These are phyloP conservation scores for Croton laevigatus DNA, from an alignment of 441 rosid genomes.

Conservation along the genomic window DNA sequence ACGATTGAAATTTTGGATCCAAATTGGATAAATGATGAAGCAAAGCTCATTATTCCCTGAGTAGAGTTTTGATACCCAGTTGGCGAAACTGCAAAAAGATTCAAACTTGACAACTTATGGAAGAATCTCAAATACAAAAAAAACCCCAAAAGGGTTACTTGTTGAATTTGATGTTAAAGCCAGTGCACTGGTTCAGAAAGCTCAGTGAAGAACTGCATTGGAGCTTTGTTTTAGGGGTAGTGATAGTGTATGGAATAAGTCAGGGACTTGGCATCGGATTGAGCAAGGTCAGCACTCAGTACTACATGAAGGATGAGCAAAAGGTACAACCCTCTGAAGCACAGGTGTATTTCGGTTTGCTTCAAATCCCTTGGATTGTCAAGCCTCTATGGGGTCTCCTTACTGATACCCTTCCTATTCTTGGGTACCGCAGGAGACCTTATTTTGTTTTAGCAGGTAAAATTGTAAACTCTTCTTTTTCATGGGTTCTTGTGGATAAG, in stretches of 20 bases:
- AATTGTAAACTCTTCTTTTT: not conserved
- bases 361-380: slow-evolving; percentile 62
- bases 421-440: slow-evolving; percentile 65
- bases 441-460: slow-evolving; percentile 61
- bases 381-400: slow-evolving; percentile 77
- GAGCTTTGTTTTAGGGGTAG: slow-evolving; percentile 67
- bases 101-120: not conserved
- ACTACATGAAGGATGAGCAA: slow-evolving; percentile 70
- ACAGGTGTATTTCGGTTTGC: slow-evolving; percentile 52
- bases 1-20: not conserved
- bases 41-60: not conserved
- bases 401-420: slow-evolving; percentile 61
- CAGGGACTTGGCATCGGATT: slow-evolving; percentile 63
- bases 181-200: slow-evolving; percentile 51
- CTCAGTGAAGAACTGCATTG: slow-evolving; percentile 53
- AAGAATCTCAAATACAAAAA: slow-evolving; percentile 20
- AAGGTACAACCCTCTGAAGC: slow-evolving; percentile 64
- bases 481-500: not conserved
- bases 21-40: not conserved
- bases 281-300: slow-evolving; percentile 50
- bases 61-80: not conserved
- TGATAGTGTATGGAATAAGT: slow-evolving; percentile 57
- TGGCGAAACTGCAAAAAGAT: not conserved
- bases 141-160: slow-evolving; percentile 21
- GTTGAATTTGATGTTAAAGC: slow-evolving; percentile 29